These are phyloP conservation scores for Xylona heveae DNA, from an alignment of 495 filamentous ascomycete genomes.

Conservation along the genomic window DNA sequence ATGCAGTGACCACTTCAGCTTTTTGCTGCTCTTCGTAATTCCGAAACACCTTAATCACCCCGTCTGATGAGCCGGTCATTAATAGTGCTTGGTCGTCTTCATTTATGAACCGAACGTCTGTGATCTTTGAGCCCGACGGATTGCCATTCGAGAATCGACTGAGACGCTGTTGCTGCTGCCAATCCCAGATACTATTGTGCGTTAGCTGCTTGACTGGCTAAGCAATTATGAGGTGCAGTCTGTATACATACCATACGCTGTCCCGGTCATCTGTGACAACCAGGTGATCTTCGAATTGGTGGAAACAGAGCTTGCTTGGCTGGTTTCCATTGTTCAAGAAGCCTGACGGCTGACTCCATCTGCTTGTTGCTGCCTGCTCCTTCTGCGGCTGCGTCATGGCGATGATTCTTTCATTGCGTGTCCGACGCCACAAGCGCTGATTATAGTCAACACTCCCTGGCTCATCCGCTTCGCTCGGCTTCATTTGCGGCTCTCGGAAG, in stretches of 20 bases:
- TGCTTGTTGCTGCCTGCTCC: conserved; percentile 55
- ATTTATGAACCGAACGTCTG: conserved; percentile 89
- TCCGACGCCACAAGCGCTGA: conserved; percentile 74
- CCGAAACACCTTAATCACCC: conserved; percentile 80
- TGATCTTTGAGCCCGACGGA: conserved; percentile 75
- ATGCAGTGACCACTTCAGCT: conserved; percentile 75
- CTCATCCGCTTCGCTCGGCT: conserved; percentile 83
- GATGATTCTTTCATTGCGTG: conserved; percentile 83
- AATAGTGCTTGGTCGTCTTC: conserved; percentile 91
- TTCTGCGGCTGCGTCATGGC: conserved; percentile 84
- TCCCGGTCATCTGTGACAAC: conserved; percentile 88
- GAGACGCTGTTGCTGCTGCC: conserved; percentile 48
- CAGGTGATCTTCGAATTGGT: conserved; percentile 93
- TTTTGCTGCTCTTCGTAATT: conserved; percentile 56
- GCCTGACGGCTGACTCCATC: conserved; percentile 57
- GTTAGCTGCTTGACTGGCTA: neutral
- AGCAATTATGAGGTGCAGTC: neutral
- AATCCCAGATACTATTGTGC: conserved; percentile 62
- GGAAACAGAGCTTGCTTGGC: conserved; percentile 80
- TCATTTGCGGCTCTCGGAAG: conserved; percentile 98
- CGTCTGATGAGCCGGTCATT: conserved; percentile 88
- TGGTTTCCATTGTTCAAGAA: conserved; percentile 75
- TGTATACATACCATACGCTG: conserved; percentile 42
- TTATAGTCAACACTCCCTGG: conserved; percentile 97
- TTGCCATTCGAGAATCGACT: conserved; percentile 88